Conservation (phyloP, 192 early-diverging fungal genomes). For the Entomortierella parvispora region DNA sequence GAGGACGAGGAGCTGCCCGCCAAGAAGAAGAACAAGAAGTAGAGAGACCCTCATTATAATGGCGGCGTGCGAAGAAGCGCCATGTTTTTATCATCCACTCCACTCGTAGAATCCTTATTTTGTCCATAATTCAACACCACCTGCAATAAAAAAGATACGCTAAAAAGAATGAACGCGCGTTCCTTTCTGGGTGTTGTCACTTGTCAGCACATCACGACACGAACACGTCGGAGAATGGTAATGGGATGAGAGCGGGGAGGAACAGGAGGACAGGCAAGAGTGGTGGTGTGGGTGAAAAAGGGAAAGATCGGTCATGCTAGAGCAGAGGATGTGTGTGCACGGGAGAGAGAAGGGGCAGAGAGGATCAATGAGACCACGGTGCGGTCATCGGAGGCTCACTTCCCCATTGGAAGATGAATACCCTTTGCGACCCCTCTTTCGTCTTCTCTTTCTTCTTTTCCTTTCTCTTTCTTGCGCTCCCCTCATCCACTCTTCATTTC, state of each 20-base stretch:
- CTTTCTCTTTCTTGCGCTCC: not conserved
- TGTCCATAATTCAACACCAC: not conserved
- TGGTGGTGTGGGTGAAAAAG: too few species aligned
- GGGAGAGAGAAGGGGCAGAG: not conserved
- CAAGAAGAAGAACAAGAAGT: conserved; percentile 55
- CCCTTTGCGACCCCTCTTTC: not conserved
- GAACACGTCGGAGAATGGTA: too few species aligned
- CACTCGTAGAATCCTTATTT: not conserved
- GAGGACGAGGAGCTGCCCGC: conserved; percentile 36
- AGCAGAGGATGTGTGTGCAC: too few species aligned
- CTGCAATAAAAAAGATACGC: too few species aligned
- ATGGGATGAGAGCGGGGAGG: too few species aligned
- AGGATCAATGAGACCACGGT: not conserved
- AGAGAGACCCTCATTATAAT: not conserved
- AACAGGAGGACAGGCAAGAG: too few species aligned
- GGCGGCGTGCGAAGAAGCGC: too few species aligned
- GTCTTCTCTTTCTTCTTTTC: not conserved
- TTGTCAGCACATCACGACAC: too few species aligned
- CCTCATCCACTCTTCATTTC: not conserved
- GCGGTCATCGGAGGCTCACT: not conserved
- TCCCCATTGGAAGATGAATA: not conserved
- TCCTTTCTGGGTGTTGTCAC: too few species aligned
- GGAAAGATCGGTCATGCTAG: too few species aligned
- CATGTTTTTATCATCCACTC: not conserved
- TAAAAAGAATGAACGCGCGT: not conserved